A percentile compares a stretch with the other conserved stretches of the same genome.
These are phyloP conservation scores for Pyrenophora tritici-repentis DNA, from an alignment of 2,329 filamentous ascomycete genomes.

Conservation along the genomic window DNA sequence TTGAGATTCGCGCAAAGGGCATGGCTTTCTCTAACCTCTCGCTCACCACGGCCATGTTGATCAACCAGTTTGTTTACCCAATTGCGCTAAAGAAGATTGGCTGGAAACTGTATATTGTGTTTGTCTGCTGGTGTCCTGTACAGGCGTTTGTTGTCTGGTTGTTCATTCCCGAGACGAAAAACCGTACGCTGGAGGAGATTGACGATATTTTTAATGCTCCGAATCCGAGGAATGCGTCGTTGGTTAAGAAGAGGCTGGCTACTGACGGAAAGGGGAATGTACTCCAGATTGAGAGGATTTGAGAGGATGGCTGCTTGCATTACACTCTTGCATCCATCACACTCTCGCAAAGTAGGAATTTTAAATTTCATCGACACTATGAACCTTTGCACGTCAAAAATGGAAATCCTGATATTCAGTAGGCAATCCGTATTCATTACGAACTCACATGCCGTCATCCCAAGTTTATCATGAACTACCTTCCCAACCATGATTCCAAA, in stretches of 20 bases:
- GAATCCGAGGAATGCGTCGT: conserved; percentile 30
- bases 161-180: conserved; percentile 37
- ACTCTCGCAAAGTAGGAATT: too few species aligned
- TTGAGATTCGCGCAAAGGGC: conserved; percentile 43
- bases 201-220: conserved; percentile 30
- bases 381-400: too few species aligned
- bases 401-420: too few species aligned
- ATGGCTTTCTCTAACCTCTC: conserved; percentile 34
- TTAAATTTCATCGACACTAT: too few species aligned
- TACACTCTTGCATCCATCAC: too few species aligned
- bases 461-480: too few species aligned
- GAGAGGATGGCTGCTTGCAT: background rate
- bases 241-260: conserved; percentile 32
- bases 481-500: too few species aligned
- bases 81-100: conserved; percentile 30
- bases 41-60: conserved; percentile 26
- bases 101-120: conserved; percentile 35
- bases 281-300: conserved; percentile 34
- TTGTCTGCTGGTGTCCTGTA: conserved; percentile 27
- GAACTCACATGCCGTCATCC: too few species aligned
- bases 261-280: conserved; percentile 24
- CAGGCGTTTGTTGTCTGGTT: conserved; percentile 25
- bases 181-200: conserved; percentile 34
- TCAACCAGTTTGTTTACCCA: conserved; percentile 40
- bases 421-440: too few species aligned